Percentiles rank a stretch among this genome's conserved stretches.
These are phyloP conservation scores for Iberis pinnata DNA, from an alignment of 345 rosid species.

Conservation along the genomic window DNA sequence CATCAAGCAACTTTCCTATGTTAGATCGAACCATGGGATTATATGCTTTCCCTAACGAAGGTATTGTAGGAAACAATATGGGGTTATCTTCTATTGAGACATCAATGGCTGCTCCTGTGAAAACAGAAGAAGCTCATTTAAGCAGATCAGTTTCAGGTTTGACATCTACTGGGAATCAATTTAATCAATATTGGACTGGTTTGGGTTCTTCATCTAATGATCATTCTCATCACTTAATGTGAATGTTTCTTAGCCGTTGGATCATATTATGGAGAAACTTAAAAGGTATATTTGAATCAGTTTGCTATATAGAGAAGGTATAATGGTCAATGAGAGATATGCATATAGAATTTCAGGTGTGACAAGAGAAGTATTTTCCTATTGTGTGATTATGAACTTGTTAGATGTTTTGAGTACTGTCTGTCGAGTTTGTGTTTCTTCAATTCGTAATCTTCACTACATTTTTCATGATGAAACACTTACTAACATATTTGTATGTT, in stretches of 20 bases:
- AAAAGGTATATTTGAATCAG: conserved; percentile 23
- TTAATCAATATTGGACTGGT: conserved; percentile 31
- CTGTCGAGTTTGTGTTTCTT: conserved; percentile 13
- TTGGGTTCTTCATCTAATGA: conserved; percentile 22
- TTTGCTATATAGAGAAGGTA: conserved; percentile 24
- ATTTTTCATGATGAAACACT: conserved; percentile 7
- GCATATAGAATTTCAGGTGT: conserved; percentile 28
- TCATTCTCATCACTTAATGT: conserved; percentile 22
- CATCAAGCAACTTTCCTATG: conserved; percentile 19
- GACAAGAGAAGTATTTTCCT: conserved; percentile 20
- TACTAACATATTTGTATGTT: conserved; percentile 21
- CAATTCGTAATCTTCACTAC: conserved; percentile 17
- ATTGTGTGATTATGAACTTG: conserved; percentile 26
- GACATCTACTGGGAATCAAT: conserved; percentile 15
- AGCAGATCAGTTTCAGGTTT: conserved; percentile 23
- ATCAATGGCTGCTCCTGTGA: conserved; percentile 3
- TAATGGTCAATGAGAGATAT: no score
- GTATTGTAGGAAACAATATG: conserved; percentile 19
- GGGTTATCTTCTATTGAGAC: conserved; percentile 16
- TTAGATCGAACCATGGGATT: conserved; percentile 28
- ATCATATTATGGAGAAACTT: conserved; percentile 15
- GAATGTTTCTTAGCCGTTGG: conserved; percentile 13
- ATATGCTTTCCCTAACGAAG: conserved; percentile 25
- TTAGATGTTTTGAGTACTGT: conserved; percentile 26
- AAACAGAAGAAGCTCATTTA: conserved; percentile 24